phyloP scores from a whole-genome alignment of 345 rosid genomes.

The Ceriops tagal region DNA sequence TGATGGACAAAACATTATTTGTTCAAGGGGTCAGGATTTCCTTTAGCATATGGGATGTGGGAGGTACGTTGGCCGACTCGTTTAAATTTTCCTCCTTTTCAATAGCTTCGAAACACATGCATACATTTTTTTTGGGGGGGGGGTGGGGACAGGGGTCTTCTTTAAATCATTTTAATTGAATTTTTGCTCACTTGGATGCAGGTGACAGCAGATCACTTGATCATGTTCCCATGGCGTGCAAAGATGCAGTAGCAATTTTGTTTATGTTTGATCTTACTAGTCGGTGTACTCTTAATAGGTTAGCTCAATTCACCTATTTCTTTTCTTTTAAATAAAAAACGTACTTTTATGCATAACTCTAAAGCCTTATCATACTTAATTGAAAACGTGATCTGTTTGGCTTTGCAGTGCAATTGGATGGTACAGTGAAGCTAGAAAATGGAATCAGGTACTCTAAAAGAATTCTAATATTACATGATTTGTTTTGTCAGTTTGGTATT shows the following conservation, averaged over 20 bases:
- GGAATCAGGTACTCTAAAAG: constrained; percentile 69
- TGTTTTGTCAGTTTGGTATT: not conserved
- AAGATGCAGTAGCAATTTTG: constrained; percentile 91
- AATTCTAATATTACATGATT: not conserved
- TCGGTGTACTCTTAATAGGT: constrained; percentile 92
- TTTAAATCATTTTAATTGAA: not conserved
- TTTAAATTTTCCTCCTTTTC: not conserved
- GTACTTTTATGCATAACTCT: not conserved
- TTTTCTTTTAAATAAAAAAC: not conserved
- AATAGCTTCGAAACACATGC: not conserved
- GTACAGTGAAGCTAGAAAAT: constrained; percentile 86
- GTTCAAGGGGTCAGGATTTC: constrained; percentile 85
- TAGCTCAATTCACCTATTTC: not conserved
- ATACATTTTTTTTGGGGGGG: not conserved
- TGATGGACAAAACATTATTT: constrained; percentile 75
- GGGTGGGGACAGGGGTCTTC: too few relatives aligned
- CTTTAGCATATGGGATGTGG: constrained; percentile 93
- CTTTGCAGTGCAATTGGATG: constrained; percentile 66
- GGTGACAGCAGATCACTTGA: constrained; percentile 65
- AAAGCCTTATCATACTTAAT: not conserved
- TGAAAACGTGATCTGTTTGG: not conserved
- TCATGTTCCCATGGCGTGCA: constrained; percentile 92
- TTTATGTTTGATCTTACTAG: constrained; percentile 99
- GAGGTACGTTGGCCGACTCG: constrained; percentile 41
- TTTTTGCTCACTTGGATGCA: constrained; percentile 13